Evolutionary conservation across 1,284 basidiomycete genomes (phyloP), one percentile per base, ranked within the genome.

Genomic region (Ustilago hordei): DNA sequence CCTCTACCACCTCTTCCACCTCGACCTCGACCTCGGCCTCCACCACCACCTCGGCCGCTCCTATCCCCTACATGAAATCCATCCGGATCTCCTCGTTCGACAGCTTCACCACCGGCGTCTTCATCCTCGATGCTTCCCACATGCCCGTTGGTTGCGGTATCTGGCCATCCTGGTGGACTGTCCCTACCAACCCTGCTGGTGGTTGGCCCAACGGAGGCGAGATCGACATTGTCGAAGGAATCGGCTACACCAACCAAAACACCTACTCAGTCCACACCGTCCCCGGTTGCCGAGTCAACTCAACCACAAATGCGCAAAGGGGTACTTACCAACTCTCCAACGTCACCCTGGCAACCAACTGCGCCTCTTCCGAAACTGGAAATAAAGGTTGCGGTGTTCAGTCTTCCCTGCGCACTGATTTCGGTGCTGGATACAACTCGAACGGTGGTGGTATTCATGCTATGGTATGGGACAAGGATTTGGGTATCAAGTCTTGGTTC

Each of bases 381-480:
- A 92, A 93, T 78, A 85, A 89, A 0, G 91, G 91, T 0, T 93
- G 92, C 74, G 90, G 90, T 12, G 91, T 92, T 12, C 80, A 86
- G 31, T 76, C 89, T 73, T 43, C 82, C 73, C 50, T 88, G 48
- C 60, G 83, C 0, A 86, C 86, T 59, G 91, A 84, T 19, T 91
- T 88, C 72, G 91, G 91, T 0, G 88, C 89, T 12, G 76, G 81
- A 3, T 91, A 91, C 86, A 92, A 92, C 80, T 74, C 75, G 9
- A 88, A 87, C 28, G 90, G 91, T 7, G 92, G 91, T n/a, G 90
- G 91, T 2, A 89, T 87, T 85, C 83, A 71, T 38, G 81, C 76
- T 6, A 60, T 65, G 58, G 60, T 60, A 1, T 76, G 69, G 64
- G 61, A 71, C 35, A 34, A 58, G 11, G 70, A 66, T 52, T 11